These are phyloP conservation scores for Nitzschia sp. DNA, from an alignment of 108 stramenopile genomes.

Conservation along the genomic window DNA sequence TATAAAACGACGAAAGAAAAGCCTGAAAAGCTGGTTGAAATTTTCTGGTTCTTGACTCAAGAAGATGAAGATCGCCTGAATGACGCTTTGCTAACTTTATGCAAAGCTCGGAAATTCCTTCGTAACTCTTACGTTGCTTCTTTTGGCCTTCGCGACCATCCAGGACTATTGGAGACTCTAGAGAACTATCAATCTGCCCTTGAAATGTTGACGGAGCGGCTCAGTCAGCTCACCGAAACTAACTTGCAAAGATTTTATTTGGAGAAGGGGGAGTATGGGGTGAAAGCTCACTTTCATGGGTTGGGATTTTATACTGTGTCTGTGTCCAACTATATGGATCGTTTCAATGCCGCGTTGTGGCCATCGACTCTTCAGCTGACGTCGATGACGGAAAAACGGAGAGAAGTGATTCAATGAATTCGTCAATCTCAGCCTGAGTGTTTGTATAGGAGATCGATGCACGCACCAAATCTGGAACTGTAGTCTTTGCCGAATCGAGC, in stretches of 20 bases:
- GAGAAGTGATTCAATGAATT: constrained; percentile 30
- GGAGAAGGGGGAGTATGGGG: constrained; percentile 13
- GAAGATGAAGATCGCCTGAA: constrained; percentile 2
- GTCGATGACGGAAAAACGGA: constrained; percentile 1
- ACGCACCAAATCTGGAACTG: constrained; percentile 44
- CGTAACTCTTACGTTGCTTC: constrained; percentile 34
- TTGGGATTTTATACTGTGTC: constrained; percentile 25
- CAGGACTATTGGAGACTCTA: background rate
- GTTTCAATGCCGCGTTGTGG: background rate
- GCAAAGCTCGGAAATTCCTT: constrained; percentile 28
- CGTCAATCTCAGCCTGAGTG: constrained; percentile 47
- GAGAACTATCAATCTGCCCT: constrained; percentile 35
- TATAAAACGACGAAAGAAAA: background rate
- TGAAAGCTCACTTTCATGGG: constrained; percentile 12
- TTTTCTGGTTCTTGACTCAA: constrained; percentile 1
- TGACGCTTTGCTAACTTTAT: constrained; percentile 11
- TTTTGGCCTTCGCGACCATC: constrained; percentile 7
- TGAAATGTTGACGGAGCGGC: constrained; percentile 35
- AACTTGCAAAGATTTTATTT: constrained; percentile 21
- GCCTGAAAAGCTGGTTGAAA: constrained; percentile 9
- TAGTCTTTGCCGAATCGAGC: constrained; percentile 50
- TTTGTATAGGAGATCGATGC: constrained; percentile 66
- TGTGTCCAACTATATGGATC: constrained; percentile 24
- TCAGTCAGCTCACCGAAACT: constrained; percentile 36
- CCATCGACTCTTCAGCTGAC: background rate